Conservation (phyloP, 1,284 basidiomycete species). For the Boletus sp. region DNA sequence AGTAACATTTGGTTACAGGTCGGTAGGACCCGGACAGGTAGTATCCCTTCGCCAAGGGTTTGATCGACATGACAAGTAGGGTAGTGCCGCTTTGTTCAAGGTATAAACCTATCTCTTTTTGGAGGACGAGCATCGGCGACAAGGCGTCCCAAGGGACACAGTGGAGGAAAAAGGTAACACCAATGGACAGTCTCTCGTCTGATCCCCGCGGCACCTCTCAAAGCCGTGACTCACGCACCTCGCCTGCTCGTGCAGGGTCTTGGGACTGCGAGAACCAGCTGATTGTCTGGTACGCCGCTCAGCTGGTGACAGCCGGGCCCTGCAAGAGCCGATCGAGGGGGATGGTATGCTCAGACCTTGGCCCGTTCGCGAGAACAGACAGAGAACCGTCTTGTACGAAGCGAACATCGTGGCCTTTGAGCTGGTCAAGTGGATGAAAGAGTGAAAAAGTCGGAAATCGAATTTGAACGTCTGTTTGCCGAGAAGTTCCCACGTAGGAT, state of each 20-base stretch:
- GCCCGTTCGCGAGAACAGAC: conserved; percentile 21
- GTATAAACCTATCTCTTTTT: neutral
- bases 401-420: conserved; percentile 22
- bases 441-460: neutral
- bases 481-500: conserved; percentile 1
- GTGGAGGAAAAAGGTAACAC: conserved; percentile 15
- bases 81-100: neutral
- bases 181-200: neutral
- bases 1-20: no score
- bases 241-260: conserved; percentile 14
- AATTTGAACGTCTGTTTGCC: neutral
- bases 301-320: conserved; percentile 24
- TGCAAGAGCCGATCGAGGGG: conserved; percentile 20
- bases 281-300: conserved; percentile 13
- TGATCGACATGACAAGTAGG: neutral
- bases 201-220: conserved; percentile 5
- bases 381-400: conserved; percentile 16
- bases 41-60: no score
- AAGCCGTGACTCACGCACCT: conserved; percentile 4
- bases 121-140: conserved; percentile 1
- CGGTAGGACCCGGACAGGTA: neutral
- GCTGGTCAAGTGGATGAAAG: conserved; percentile 17
- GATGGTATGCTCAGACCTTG: conserved; percentile 24
- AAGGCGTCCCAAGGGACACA: conserved; percentile 19
- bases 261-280: conserved; percentile 10